Percentiles rank a stretch among this genome's conserved stretches.
phyloP scores from a whole-genome alignment of 1,284 basidiomycete species.

The Leccinum pachyderme region DNA sequence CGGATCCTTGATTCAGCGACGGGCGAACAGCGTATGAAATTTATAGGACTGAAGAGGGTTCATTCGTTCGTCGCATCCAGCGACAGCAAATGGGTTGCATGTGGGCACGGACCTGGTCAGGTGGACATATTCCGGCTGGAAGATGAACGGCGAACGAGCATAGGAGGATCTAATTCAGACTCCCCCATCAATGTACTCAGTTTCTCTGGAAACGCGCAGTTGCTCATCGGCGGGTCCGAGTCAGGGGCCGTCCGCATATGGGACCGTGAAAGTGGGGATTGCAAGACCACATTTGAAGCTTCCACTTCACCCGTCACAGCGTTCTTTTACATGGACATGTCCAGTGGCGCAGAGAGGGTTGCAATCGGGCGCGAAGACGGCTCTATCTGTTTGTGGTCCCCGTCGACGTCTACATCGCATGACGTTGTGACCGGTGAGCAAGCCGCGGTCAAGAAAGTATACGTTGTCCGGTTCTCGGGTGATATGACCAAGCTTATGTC shows the following conservation, averaged over 20 bases:
- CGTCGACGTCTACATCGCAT: constrained; percentile 16
- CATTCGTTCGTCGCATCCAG: constrained; percentile 8
- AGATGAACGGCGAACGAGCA: background rate
- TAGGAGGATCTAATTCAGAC: background rate
- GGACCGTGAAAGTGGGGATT: constrained; percentile 15
- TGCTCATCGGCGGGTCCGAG: constrained; percentile 17
- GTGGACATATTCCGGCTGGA: constrained; percentile 15
- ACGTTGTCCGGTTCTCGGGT: constrained; percentile 13
- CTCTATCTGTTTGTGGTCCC: constrained; percentile 18
- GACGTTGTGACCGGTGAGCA: constrained; percentile 6
- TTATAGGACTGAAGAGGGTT: constrained; percentile 15
- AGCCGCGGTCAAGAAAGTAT: constrained; percentile 3
- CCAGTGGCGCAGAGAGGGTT: background rate
- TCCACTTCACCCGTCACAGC: constrained; percentile 16
- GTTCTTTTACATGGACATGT: constrained; percentile 4
- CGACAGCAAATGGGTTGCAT: constrained; percentile 15
- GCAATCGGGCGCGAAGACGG: constrained; percentile 21
- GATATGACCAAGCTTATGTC: constrained; percentile 9
- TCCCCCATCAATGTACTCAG: background rate
- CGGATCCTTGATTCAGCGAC: constrained; percentile 14
- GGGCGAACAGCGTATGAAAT: constrained; percentile 9
- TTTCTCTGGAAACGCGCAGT: constrained; percentile 13
- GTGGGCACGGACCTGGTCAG: constrained; percentile 5
- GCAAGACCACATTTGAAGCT: constrained; percentile 10
- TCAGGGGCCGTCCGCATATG: constrained; percentile 17